These are phyloP conservation scores for Hippophae tibetana DNA, from an alignment of 306 rosid species.

Conservation along the genomic window DNA sequence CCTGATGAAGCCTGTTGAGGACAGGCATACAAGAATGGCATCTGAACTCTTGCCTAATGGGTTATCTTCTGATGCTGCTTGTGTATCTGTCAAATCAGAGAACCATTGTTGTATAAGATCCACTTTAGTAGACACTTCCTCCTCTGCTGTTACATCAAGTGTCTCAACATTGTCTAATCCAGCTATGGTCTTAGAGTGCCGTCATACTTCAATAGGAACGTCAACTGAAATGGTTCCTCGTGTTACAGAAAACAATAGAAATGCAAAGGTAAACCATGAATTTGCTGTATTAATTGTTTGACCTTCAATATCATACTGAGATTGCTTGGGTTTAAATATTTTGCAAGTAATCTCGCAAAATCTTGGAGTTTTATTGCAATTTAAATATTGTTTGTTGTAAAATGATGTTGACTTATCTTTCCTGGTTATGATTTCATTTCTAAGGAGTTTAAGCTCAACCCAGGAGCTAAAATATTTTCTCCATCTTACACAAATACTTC, in stretches of 20 bases:
- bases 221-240: conserved; percentile 35
- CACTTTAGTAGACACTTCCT: conserved; percentile 31
- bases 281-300: neutral
- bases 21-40: conserved; percentile 17
- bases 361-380: no score
- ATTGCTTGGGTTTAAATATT: neutral
- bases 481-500: conserved; percentile 46
- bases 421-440: conserved; percentile 12
- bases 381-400: neutral
- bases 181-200: conserved; percentile 29
- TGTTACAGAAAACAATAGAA: conserved; percentile 39
- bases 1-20: conserved; percentile 26
- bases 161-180: conserved; percentile 24
- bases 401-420: conserved; percentile 10
- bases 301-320: neutral
- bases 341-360: neutral
- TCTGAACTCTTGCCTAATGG: conserved; percentile 24
- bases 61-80: conserved; percentile 24
- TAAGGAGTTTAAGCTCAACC: conserved; percentile 85
- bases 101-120: conserved; percentile 32
- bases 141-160: conserved; percentile 23
- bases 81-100: conserved; percentile 24
- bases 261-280: conserved; percentile 42
- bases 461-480: conserved; percentile 78
- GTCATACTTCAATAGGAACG: conserved; percentile 22